These are phyloP conservation scores for Gaeumannomyces tritici DNA, from an alignment of 2,329 filamentous ascomycete species.

Conservation along the genomic window DNA sequence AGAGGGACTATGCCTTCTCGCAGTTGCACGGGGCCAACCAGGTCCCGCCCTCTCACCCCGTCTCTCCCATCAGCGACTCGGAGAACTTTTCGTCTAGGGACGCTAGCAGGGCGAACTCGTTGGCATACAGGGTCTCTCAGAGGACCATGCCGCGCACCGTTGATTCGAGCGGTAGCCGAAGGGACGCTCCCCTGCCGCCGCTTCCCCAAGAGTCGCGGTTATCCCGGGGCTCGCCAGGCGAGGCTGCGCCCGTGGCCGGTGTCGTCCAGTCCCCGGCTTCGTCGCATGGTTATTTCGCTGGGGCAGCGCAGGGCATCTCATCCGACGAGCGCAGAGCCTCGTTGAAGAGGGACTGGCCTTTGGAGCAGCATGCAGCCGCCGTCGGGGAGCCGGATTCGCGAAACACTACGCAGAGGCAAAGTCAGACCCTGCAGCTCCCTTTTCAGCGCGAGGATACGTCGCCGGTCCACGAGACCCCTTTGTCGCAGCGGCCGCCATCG, in stretches of 20 bases:
- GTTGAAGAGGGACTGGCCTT: background rate
- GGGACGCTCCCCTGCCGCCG: conserved; percentile 1
- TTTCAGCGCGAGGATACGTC: background rate
- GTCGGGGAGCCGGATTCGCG: too few species aligned
- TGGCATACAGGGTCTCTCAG: conserved; percentile 1
- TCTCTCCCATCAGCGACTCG: conserved; percentile 1
- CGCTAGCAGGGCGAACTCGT: conserved; percentile 2
- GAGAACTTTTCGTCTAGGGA: background rate
- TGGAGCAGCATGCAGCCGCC: background rate
- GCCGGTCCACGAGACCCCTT: background rate
- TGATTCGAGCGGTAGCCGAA: background rate
- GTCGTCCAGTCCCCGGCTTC: background rate
- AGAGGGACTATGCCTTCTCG: conserved; percentile 3
- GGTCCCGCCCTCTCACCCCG: background rate
- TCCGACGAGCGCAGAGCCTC: background rate
- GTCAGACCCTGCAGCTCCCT: background rate
- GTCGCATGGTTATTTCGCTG: background rate
- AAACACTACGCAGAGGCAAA: background rate
- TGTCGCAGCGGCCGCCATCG: background rate
- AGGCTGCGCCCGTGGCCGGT: background rate
- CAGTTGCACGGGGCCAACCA: background rate
- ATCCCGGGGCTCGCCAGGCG: background rate
- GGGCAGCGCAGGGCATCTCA: background rate
- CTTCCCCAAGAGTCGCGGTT: background rate
- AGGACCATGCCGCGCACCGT: background rate